Base-by-base conservation (phyloP, 331 rosid species). In the Prunus yedoensis region DNA sequence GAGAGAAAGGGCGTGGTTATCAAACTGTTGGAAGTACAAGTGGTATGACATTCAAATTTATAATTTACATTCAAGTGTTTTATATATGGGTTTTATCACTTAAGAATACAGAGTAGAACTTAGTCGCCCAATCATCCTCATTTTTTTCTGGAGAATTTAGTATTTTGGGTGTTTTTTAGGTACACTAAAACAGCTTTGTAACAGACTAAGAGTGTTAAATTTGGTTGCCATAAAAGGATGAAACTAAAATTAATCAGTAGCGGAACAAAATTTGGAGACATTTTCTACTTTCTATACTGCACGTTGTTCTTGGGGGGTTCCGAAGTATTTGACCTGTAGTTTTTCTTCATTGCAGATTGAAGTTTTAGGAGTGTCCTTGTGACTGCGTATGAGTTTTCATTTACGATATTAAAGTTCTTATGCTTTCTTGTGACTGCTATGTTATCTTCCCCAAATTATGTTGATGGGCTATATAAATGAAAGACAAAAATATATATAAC, bases 21-120 rank as follows among this genome's bases (percentile, higher is more conserved):
- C 99, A 89, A 87, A 84, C 96, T 63, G 78, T 88, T 73, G 91
- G 77, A 81, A 79, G 74, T 82, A 84, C 97, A 77, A 61, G 86
- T 69, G 85, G 80, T 81, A 78, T 53, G 77, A 28, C 57, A 38
- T 46, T 67, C 59, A 43, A 67, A 4, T 38, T n/a, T 5, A 59
- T 58, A 14, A n/a, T 15, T 70, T 56, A 25, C 56, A 9, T 60
- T 27, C 57, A 16, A n/a, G 27, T 17, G 16, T 32, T 58, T 54
- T 35, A 32, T 9, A 5, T 18, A 4, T 32, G 35, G 30, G 0
- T 30, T 35, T 30, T 53, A 0, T 27, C 43, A 17, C 9, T 63
- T 12, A 67, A 6, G 54, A 46, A 67, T 7, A 14, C 21, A 8
- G 5, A 12, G 71, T 12, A 20, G 8, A 67, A 4, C 27, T 66